Evolutionary conservation across 2,329 filamentous ascomycete genomes (phyloP), one percentile per base, ranked within the genome.

Genomic region (Hansfordia pulvinata): DNA sequence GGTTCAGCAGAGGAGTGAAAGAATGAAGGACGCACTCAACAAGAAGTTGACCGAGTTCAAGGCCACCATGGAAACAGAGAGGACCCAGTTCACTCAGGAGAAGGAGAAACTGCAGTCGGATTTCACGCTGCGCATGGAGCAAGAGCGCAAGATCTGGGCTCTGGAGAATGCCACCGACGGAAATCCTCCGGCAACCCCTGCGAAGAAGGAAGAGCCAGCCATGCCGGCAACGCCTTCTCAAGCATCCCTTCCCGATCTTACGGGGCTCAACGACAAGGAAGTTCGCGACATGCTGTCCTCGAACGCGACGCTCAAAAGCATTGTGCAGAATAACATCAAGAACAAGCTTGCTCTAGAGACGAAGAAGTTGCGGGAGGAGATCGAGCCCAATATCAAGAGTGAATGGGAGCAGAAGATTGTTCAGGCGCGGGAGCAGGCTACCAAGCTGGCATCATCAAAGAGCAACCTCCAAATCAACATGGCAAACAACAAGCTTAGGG

Each of bases 381-480:
- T 56, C 4, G 63, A 72, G 38, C 53, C 53, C 16, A 39, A 49
- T 4, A 30, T 60, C 19, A 62, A 60, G 44, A 33, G 43, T 8
- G 62, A 71, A 31, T 61, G 55, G 28, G 67, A 73, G 26, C 52
- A 58, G 20, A 73, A 69, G 50, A 52, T 69, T 13, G 39, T 44
- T 9, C 58, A 62, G 26, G 69, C 66, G 8, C 58, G 61, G 28
- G 67, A 76, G 34, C 65, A 78, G 47, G 77, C 76, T 3, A 69
- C 78, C 27, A 66, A 78, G 34, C 67, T 90, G 55, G 73, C 76
- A 23, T 70, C 75, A 19, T 86, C 86, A 57, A 83, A 82, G 48
- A 70, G 69, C 28, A 70, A 70, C 2, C 58, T 82, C 25, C 80
- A 79, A 36, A 63, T 88, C 35, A 88, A 84, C 46, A 80, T 92